Base-by-base conservation (phyloP, 345 rosid genomes). In the Citrus cavaleriei region DNA sequence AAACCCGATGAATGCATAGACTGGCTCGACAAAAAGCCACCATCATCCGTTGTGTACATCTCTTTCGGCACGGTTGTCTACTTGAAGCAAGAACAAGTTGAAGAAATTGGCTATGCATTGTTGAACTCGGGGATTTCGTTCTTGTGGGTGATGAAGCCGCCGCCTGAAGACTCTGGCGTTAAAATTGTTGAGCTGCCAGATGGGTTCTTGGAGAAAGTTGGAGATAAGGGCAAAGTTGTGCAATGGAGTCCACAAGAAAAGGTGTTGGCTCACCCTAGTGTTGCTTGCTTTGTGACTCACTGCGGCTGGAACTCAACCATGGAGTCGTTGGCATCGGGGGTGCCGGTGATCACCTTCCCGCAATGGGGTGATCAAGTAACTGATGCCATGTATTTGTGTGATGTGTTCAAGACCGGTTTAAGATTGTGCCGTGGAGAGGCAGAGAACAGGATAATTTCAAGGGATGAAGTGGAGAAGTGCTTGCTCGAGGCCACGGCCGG, bases 311-410 rank as follows among this genome's bases (percentile, higher is more conserved):
- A 93, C 85, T 95, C 97, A 5, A 82, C 95, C 0, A 84, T 93
- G 87, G 98, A 95, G 79, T 85, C 98, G 19, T 69, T 95, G 21
- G 76, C 95, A 1, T 81, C 84, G 0, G 98, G 97, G 4, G 78
- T 89, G 78, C 95, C 97, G 0, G 84, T 94, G 46, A 78, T 93
- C 32, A 89, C 92, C 14, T 92, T 86, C 59, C 97, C 97, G 5
- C 97, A 88, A 32, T 95, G 95, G 97, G 95, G 95, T 4, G 98
- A 95, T 83, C 98, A 93, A 77, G 95, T 90, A 27, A 91, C 97
- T 0, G 78, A 95, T 64, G 93, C 98, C 1, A 85, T 86, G 67
- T 95, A 89, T 81, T 78, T 92, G 81, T 87, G 82, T 2, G 93
- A 93, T 1, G 92, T 87, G 54, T 90, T 87, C 66, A 88, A 88